A percentile compares a stretch with the other conserved stretches of the same genome.
phyloP scores from a whole-genome alignment of 2,329 filamentous ascomycete species.

The Cladorrhinum sp. region DNA sequence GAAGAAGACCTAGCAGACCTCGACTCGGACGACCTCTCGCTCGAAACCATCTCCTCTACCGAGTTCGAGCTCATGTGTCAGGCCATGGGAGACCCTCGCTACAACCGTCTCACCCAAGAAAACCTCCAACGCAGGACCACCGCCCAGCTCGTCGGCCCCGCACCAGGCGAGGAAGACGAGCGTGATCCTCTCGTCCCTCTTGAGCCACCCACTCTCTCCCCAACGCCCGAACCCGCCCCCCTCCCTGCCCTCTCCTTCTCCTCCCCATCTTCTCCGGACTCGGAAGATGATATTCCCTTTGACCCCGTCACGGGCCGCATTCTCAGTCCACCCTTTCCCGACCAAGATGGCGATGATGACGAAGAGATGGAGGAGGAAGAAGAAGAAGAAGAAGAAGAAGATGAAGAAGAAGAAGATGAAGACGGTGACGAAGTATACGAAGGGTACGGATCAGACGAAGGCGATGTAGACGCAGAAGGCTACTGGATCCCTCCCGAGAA shows the following conservation, averaged over 20 bases:
- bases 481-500: neutral
- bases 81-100: neutral
- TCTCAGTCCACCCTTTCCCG: too few relatives aligned
- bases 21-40: constrained; percentile 12
- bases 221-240: neutral
- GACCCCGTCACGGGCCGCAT: too few relatives aligned
- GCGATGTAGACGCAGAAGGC: constrained; percentile 5
- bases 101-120: neutral
- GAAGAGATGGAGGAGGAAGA: too few relatives aligned
- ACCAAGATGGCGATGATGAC: neutral
- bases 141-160: constrained; percentile 22
- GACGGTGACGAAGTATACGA: constrained; percentile 8
- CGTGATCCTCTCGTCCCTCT: neutral
- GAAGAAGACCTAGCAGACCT: constrained; percentile 11
- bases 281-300: too few relatives aligned
- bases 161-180: constrained; percentile 14
- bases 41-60: constrained; percentile 7
- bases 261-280: neutral
- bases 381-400: too few relatives aligned
- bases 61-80: constrained; percentile 3
- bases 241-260: neutral
- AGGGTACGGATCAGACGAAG: constrained; percentile 12
- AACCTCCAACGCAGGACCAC: neutral
- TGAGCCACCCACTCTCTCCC: neutral
- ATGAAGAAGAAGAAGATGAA: neutral